These are phyloP conservation scores for Platanthera guangdongensis DNA, from an alignment of 106 monocot species.

Conservation along the genomic window DNA sequence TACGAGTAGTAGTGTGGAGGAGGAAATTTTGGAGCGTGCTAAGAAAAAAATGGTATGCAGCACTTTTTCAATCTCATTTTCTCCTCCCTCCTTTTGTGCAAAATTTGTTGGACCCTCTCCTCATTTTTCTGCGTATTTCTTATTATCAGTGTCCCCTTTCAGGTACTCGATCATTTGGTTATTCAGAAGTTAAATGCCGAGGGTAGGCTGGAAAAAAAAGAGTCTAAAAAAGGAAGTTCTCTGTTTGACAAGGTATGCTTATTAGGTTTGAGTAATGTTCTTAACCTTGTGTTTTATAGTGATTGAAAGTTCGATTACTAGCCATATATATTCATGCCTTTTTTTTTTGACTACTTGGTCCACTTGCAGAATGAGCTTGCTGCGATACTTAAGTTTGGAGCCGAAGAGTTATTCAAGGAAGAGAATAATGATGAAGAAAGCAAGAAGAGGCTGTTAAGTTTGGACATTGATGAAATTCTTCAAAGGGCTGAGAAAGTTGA, in stretches of 20 bases:
- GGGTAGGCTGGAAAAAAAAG: slow-evolving; percentile 97
- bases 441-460: slow-evolving; percentile 78
- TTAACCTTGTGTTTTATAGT: background rate
- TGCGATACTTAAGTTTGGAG: slow-evolving; percentile 96
- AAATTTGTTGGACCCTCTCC: slow-evolving; percentile 1
- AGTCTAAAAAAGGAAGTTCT: slow-evolving; percentile 83
- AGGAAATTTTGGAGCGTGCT: slow-evolving; percentile 97
- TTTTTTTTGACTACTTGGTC: background rate
- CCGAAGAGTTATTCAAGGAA: slow-evolving; percentile 97
- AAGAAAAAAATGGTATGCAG: slow-evolving; percentile 94
- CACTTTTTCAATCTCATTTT: background rate
- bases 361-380: slow-evolving; percentile 89
- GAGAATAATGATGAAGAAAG: slow-evolving; percentile 95
- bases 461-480: slow-evolving; percentile 99
- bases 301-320: background rate
- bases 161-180: slow-evolving; percentile 98
- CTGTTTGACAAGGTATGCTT: slow-evolving; percentile 91
- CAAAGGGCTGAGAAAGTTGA: slow-evolving; percentile 99
- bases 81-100: background rate
- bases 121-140: background rate
- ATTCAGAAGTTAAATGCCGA: slow-evolving; percentile 99
- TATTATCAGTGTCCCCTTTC: background rate
- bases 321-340: background rate
- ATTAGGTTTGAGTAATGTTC: background rate
- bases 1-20: slow-evolving; percentile 97